phyloP scores from a whole-genome alignment of 306 rosid species.

The Astragalus membranaceus region DNA sequence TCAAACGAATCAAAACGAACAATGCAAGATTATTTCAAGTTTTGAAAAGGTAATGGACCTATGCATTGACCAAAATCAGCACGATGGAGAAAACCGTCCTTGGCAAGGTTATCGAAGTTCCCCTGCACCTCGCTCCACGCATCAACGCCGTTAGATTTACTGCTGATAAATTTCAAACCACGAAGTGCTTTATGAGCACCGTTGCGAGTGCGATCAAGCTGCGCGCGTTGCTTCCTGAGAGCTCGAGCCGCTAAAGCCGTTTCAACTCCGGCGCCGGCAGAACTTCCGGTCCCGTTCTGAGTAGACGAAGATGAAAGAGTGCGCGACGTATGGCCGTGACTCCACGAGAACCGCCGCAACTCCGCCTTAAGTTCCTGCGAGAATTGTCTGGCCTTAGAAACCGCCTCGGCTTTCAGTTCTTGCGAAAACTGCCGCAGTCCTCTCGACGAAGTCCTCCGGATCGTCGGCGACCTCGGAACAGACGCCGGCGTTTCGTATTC shows the following conservation, averaged over 20 bases:
- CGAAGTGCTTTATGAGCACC: slow-evolving; percentile 88
- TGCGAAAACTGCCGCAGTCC: slow-evolving; percentile 76
- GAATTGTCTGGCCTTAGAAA: slow-evolving; percentile 82
- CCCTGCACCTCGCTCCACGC: slow-evolving; percentile 75
- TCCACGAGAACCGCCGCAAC: slow-evolving; percentile 78
- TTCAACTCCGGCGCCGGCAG: slow-evolving; percentile 44
- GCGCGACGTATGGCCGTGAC: slow-evolving; percentile 57
- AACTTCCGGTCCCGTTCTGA: slow-evolving; percentile 16
- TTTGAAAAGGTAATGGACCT: slow-evolving; percentile 36
- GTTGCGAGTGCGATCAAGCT: slow-evolving; percentile 87
- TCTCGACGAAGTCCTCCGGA: slow-evolving; percentile 56
- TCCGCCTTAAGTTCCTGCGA: slow-evolving; percentile 82
- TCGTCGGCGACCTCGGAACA: slow-evolving; percentile 52
- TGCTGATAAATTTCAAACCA: slow-evolving; percentile 73
- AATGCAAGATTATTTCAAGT: slow-evolving; percentile 14
- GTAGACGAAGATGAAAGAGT: slow-evolving; percentile 37
- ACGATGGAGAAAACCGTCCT: slow-evolving; percentile 74
- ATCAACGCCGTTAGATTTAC: slow-evolving; percentile 57
- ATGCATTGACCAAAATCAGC: slow-evolving; percentile 93
- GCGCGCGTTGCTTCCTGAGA: slow-evolving; percentile 77
- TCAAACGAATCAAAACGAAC: slow-evolving; percentile 1
- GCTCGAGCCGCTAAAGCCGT: slow-evolving; percentile 81
- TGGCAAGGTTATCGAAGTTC: slow-evolving; percentile 56
- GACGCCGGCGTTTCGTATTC: slow-evolving; percentile 51
- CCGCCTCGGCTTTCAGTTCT: slow-evolving; percentile 91